Evolutionary conservation across 495 filamentous ascomycete species (phyloP).

Genomic region (Hamigera avellanea): DNA sequence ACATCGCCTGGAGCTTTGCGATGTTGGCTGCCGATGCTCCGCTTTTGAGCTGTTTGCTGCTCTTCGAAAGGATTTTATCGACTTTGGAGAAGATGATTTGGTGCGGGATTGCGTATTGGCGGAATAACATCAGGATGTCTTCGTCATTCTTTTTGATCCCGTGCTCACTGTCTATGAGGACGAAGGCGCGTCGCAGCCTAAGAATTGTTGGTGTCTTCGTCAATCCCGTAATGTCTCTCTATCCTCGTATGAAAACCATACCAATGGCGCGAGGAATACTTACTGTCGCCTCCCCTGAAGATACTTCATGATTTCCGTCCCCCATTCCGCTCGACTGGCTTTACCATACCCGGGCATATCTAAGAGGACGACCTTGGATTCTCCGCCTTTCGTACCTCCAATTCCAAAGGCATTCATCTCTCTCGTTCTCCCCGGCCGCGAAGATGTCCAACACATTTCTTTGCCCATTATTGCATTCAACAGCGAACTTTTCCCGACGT

Average conservation of each 20-base stretch:
- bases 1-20: conserved; percentile 16
- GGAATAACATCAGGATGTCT: conserved; percentile 52
- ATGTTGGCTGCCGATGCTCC: conserved; percentile 18
- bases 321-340: conserved; percentile 67
- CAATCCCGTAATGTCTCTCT: too few species aligned
- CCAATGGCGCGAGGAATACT: conserved; percentile 9
- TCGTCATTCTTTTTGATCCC: conserved; percentile 69
- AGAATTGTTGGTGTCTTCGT: too few species aligned
- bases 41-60: conserved; percentile 18
- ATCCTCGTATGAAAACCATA: neutral
- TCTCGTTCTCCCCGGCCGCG: conserved; percentile 63
- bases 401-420: conserved; percentile 82
- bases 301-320: conserved; percentile 78
- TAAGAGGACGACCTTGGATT: conserved; percentile 51
- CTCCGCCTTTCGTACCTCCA: conserved; percentile 40
- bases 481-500: conserved; percentile 85
- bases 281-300: conserved; percentile 55
- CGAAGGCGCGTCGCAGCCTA: conserved; percentile 60
- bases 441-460: conserved; percentile 49
- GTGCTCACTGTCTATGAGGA: conserved; percentile 71
- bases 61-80: conserved; percentile 42
- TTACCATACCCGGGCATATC: conserved; percentile 96
- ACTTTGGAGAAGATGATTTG: conserved; percentile 78
- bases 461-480: conserved; percentile 70
- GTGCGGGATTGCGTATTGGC: conserved; percentile 51